Evolutionary conservation across 2,329 filamentous ascomycete species (phyloP).

Genomic region (Arthroderma uncinatum): DNA sequence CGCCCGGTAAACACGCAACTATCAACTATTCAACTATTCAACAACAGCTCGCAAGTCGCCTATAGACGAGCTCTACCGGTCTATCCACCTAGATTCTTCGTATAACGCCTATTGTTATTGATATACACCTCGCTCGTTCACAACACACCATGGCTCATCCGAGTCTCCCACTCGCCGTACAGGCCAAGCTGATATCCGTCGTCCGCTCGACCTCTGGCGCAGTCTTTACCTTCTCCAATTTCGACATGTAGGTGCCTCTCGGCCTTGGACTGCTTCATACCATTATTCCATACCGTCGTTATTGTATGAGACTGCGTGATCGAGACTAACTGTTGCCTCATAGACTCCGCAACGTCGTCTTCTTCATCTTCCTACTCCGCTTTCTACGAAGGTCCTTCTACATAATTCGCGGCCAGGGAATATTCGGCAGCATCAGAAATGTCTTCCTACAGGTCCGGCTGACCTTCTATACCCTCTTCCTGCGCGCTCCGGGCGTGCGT

Average conservation of each 20-base stretch:
- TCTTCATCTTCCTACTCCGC: constrained; percentile 76
- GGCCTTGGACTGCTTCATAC: neutral
- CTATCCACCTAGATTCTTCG: no score
- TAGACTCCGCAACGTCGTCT: constrained; percentile 76
- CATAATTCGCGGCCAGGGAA: constrained; percentile 78
- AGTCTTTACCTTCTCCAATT: constrained; percentile 28
- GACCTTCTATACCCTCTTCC: constrained; percentile 71
- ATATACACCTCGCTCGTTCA: neutral
- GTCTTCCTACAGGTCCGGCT: constrained; percentile 61
- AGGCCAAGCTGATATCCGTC: constrained; percentile 35
- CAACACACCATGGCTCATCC: neutral
- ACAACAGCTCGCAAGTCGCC: no score
- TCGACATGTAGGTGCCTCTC: constrained; percentile 33
- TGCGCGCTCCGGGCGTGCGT: constrained; percentile 76
- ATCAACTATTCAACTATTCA: no score
- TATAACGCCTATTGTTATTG: neutral
- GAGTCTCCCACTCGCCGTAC: constrained; percentile 18
- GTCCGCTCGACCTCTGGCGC: constrained; percentile 24
- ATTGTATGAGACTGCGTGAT: no score
- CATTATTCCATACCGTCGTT: no score
- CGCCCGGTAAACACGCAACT: neutral
- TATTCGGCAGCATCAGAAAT: constrained; percentile 66
- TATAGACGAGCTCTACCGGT: no score
- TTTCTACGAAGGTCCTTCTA: constrained; percentile 69
- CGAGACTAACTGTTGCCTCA: neutral